Evolutionary conservation across 2,329 filamentous ascomycete genomes (phyloP).

Genomic region (Aspergillus novoparasiticus): DNA sequence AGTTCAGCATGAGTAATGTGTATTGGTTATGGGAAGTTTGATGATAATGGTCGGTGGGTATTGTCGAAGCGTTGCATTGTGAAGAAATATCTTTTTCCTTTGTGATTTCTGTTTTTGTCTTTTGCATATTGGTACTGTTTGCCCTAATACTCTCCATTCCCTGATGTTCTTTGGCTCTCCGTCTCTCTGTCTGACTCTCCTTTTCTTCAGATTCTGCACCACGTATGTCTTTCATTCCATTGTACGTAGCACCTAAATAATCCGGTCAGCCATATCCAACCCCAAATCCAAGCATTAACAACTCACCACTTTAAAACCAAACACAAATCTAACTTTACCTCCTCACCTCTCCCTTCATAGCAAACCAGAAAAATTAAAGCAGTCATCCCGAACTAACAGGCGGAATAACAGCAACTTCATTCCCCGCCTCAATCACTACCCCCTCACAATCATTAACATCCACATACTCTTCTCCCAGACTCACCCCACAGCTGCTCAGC

Average conservation of each 20-base stretch:
- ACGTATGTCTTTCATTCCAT: background rate
- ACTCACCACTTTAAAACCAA: background rate
- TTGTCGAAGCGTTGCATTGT: background rate
- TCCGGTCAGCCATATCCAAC: background rate
- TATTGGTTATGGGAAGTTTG: background rate
- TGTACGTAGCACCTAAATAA: background rate
- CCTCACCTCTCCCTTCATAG: background rate
- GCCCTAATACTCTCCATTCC: background rate
- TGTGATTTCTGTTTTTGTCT: background rate
- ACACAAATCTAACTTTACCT: background rate
- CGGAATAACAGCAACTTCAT: constrained; percentile 51
- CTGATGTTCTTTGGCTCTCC: background rate
- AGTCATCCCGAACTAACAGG: constrained; percentile 50
- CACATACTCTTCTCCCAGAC: constrained; percentile 48
- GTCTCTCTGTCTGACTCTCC: background rate
- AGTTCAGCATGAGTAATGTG: background rate
- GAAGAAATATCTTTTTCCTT: background rate
- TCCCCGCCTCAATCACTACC: constrained; percentile 37
- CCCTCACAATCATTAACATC: constrained; percentile 34
- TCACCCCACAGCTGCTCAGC: constrained; percentile 44
- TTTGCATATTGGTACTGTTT: background rate
- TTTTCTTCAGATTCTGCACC: background rate
- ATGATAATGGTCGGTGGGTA: background rate
- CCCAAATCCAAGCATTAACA: background rate
- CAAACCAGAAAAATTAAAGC: constrained; percentile 2